Base-by-base conservation (phyloP, 495 filamentous ascomycete species). In the Trichoderma orchidacearum region DNA sequence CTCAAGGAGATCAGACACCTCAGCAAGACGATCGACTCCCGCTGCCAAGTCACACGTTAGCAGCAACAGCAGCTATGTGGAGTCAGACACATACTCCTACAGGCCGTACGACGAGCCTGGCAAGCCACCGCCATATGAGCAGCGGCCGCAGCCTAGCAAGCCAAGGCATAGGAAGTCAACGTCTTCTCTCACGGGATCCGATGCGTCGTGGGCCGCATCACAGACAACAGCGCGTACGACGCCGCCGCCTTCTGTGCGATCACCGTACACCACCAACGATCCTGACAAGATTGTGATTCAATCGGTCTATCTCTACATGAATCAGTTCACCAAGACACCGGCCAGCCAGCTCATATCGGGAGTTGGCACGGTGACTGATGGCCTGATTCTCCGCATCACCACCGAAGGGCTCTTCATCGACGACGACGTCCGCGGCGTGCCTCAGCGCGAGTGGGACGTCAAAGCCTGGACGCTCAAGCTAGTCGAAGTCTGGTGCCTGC, bases 391-490 rank as follows among this genome's bases (percentile, higher is more conserved):
- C 38, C 79, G 83, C 11, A 89, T 95, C 62, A 88, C 83, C 1
- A 90, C 85, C 2, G 93, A 95, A 67, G 93, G 93, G 3, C 80
- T 96, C 31, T 97, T 97, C 68, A 89, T 98, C 61, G 93, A 98
- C 65, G 94, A 97, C 66, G 93, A 96, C 62, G 74, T 96, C 34
- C 82, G 90, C 17, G 83, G 83, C 36, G 85, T 95, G 2, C 82
- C 85, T 18, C 89, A 95, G 66, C 80, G 93, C 51, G 94, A 97
- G 71, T 98, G 94, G 94, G 93, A 98, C 66, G 80, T 96, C 68
- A 96, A 96, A 66, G 91, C 92, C 17, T 96, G 93, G 93, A 95
- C 89, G 12, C 79, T 98, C 71, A 96, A 91, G 69, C 74, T 84
- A 27, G 82, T 93, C 61, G 93, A 98, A 75, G 84, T 96, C 67